These are phyloP conservation scores for Phlebopus sp. DNA, from an alignment of 1,284 basidiomycete genomes.

Conservation along the genomic window DNA sequence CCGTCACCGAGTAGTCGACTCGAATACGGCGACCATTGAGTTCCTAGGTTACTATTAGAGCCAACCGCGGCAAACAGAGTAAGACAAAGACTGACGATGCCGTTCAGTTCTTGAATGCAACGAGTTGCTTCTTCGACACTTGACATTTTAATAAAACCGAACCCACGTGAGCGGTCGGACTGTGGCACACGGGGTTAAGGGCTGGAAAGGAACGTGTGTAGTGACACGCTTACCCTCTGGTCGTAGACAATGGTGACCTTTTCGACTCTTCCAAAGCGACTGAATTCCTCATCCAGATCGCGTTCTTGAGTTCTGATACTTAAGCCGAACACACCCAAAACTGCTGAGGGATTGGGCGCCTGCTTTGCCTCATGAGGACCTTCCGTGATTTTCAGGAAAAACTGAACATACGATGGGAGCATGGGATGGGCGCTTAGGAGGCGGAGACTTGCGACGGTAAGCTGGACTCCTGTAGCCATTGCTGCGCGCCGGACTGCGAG, in stretches of 20 bases:
- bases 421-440: slow-evolving; percentile 60
- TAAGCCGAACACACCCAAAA: slow-evolving; percentile 94
- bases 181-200: slow-evolving; percentile 34
- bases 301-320: slow-evolving; percentile 93
- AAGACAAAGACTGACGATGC: slow-evolving; percentile 62
- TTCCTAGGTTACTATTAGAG: slow-evolving; percentile 50
- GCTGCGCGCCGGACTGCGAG: slow-evolving; percentile 58
- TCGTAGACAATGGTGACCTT: slow-evolving; percentile 99
- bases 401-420: slow-evolving; percentile 64
- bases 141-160: slow-evolving; percentile 96
- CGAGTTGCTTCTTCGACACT: slow-evolving; percentile 81
- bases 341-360: slow-evolving; percentile 83
- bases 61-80: slow-evolving; percentile 2
- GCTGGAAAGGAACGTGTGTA: slow-evolving; percentile 4
- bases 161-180: slow-evolving; percentile 95
- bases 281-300: slow-evolving; percentile 94
- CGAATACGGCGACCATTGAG: slow-evolving; percentile 94
- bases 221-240: slow-evolving; percentile 72
- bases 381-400: slow-evolving; percentile 8
- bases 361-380: slow-evolving; percentile 47
- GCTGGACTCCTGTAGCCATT: slow-evolving; percentile 52
- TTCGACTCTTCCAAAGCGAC: slow-evolving; percentile 84
- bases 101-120: slow-evolving; percentile 91
- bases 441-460: slow-evolving; percentile 45
- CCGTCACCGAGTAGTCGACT: slow-evolving; percentile 95